These are phyloP conservation scores for Hevea brasiliensis DNA, from an alignment of 345 rosid species.

Conservation along the genomic window DNA sequence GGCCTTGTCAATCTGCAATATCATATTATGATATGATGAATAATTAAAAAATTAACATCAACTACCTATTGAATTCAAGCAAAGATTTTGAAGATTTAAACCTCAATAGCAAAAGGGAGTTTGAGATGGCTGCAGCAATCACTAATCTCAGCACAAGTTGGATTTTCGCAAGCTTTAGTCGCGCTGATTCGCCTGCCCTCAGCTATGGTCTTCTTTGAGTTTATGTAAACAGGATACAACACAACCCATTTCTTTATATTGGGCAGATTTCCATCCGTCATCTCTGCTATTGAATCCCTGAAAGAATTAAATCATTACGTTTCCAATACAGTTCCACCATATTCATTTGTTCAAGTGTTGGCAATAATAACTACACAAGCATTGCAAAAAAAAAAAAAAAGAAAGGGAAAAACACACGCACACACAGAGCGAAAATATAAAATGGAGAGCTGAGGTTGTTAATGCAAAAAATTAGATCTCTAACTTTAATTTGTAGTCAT, in stretches of 20 bases:
- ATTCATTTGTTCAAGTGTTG: background rate
- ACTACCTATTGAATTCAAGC: background rate
- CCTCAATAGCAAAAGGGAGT: constrained; percentile 75
- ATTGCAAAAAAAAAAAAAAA: too few relatives aligned
- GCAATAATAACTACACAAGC: background rate
- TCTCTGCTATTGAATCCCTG: background rate
- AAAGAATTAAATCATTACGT: background rate
- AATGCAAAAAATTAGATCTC: too few relatives aligned
- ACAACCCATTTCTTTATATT: constrained; percentile 62
- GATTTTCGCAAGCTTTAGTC: constrained; percentile 79
- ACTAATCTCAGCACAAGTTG: constrained; percentile 74
- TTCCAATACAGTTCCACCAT: background rate
- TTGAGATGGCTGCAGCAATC: constrained; percentile 80
- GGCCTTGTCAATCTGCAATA: constrained; percentile 71
- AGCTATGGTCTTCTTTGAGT: constrained; percentile 88
- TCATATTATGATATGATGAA: background rate
- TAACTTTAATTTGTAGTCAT: too few relatives aligned
- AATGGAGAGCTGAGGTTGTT: too few relatives aligned
- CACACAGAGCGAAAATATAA: too few relatives aligned
- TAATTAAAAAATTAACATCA: background rate
- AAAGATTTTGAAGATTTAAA: constrained; percentile 17
- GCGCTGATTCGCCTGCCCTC: constrained; percentile 75
- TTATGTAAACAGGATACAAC: constrained; percentile 84
- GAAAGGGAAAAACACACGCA: too few relatives aligned
- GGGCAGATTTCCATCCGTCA: constrained; percentile 11